Base-by-base conservation (phyloP, 1,139 yeast genomes). In the Candida freyschussii region DNA sequence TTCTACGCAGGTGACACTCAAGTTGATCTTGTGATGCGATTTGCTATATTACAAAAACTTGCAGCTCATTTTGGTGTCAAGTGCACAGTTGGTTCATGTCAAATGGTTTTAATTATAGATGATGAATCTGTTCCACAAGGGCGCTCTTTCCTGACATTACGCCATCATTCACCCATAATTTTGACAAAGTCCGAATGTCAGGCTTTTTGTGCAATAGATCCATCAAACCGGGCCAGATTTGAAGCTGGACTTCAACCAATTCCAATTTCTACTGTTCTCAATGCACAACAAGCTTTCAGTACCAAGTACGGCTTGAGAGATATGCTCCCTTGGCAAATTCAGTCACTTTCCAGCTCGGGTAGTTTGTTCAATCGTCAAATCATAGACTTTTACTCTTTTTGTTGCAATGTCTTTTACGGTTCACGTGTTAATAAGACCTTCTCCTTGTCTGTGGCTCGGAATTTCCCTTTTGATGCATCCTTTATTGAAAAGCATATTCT, bases 1-100 rank as follows among this genome's bases (percentile, higher is more conserved):
- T 36, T 40, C 17, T 48, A 47, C 23, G 37, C 47, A 13, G 50
- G 51, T 6, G 53, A 47, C 21, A 33, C 36, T 4, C 29, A 26
- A 11, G 46, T 45, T 1, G n/a, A 26, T 14, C 24, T 28, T 6
- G 8, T 21, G 6, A 13, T 39, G n/a, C 28, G 32, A 13, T 37
- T 27, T n/a, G 33, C 47, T 4, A 40, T 45, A 8, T 29, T 47
- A 13, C 44, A 43, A 26, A 45, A 46, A 24, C 8, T 48, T 8
- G 48, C 46, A 0, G 6, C 26, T 1, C 13, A 13, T 10, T 40
- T 48, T 21, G 29, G 26, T 12, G 29, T 47, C 17, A 32, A 20
- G 16, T 34, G 26, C n/a, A n/a, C n/a, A n/a, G n/a, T n/a, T 11
- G 21, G n/a, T 8, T 16, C 31, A 9, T 28, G 32, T 4, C 28